Evolutionary conservation across 192 early-diverging fungal genomes (phyloP), one percentile per base, ranked within the genome.

Genomic region (Mortierella claussenii): DNA sequence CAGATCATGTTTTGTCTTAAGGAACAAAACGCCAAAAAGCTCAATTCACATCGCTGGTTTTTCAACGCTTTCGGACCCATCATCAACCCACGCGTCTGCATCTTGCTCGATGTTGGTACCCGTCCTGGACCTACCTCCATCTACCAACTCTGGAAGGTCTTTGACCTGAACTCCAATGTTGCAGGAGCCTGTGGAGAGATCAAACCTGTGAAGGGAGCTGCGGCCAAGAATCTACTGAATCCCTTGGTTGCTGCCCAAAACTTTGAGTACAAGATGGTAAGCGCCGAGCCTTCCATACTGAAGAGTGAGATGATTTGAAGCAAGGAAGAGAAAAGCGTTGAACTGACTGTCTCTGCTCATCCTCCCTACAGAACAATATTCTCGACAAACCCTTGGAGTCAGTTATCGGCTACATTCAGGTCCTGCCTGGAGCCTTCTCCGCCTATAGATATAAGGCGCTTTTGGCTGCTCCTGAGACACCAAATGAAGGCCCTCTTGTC

Each of bases 171-270:
- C 63, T 76, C 81, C 9, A 82, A 88, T 53, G 88, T 92, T 18
- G 92, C 87, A 48, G 91, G 92, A 12, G 92, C 92, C 24, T 93
- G 92, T 82, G 92, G 92, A 32, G 92, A 93, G 71, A 93, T 93
- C 59, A 90, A 80, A 28, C 87, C 51, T 57, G 89, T 79, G 40
- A 79, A 60, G 48, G 83, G 83, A 34, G 32, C 85, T 7, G 66
- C 49, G 61, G 83, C 83, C 11, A 81, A 80, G 50, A 90, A 91
- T 31, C 44, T 90, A 50, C 10, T 91, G 36, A 91, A 92, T 53
- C 90, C 90, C n/a, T 53, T 93, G 15, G 89, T 93, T 1, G 91
- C 91, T 0, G 81, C 89, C 12, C 91, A 93, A 62, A 91, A 92
- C 70, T 92, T 92, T 82, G 90, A 92, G 68, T 92, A 92, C 81